Evolutionary conservation across 345 rosid species (phyloP).

Genomic region (Excoecaria agallocha): DNA sequence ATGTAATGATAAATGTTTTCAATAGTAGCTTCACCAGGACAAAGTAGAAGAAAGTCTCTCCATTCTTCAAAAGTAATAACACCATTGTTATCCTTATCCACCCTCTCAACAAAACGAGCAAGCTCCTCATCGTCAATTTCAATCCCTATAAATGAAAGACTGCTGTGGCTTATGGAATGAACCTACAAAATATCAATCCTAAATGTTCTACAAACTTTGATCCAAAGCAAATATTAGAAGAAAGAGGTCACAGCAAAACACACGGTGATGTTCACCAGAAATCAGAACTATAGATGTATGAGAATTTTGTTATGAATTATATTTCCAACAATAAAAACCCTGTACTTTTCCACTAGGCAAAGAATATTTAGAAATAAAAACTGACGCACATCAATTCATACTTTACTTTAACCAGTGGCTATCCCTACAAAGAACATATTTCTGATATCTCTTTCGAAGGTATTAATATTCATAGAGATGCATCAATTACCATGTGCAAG

Average conservation of each 20-base stretch:
- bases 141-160: constrained; percentile 31
- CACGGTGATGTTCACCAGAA: neutral
- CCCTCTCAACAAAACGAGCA: constrained; percentile 81
- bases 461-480: neutral
- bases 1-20: constrained; percentile 81
- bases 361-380: neutral
- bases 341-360: neutral
- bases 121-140: constrained; percentile 86
- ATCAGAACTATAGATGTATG: neutral
- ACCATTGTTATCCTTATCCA: constrained; percentile 84
- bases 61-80: constrained; percentile 88
- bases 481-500: neutral
- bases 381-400: neutral
- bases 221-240: constrained; percentile 4
- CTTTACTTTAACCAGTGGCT: neutral
- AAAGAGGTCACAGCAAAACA: neutral
- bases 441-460: neutral
- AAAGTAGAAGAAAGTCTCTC: constrained; percentile 84
- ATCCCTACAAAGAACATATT: neutral
- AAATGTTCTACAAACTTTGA: neutral
- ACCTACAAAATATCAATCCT: neutral
- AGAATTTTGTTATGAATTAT: too few relatives aligned
- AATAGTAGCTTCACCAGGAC: constrained; percentile 88
- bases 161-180: constrained; percentile 31
- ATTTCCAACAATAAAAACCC: too few relatives aligned